Conservation (phyloP, 768 basidiomycete species). For the Suillus spraguei region DNA sequence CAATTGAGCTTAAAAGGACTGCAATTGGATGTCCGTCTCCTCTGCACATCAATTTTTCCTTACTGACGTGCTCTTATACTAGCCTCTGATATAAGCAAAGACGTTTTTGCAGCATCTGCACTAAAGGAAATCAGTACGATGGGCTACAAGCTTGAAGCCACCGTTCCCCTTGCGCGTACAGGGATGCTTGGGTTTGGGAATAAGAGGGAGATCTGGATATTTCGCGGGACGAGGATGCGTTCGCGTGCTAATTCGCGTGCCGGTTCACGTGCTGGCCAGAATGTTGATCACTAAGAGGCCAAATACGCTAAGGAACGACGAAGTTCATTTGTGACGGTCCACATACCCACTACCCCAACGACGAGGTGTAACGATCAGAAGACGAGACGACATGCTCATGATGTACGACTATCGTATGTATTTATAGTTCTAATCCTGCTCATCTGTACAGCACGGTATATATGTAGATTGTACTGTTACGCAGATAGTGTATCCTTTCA, state of each 20-base stretch:
- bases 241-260: conserved; percentile 32
- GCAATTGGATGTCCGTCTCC: conserved; percentile 34
- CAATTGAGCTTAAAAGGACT: conserved; percentile 55
- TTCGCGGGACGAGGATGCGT: conserved; percentile 45
- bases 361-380: background rate
- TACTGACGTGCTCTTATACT: conserved; percentile 10
- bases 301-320: background rate
- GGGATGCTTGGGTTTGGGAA: conserved; percentile 41
- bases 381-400: background rate
- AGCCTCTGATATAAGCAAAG: conserved; percentile 51
- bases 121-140: conserved; percentile 58
- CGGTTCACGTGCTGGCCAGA: conserved; percentile 12
- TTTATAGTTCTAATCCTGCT: conserved; percentile 7
- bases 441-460: background rate
- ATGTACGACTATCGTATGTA: conserved; percentile 6
- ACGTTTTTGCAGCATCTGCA: conserved; percentile 62
- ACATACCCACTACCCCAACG: background rate
- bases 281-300: background rate
- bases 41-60: background rate
- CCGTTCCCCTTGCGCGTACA: conserved; percentile 56
- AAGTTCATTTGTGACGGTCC: background rate
- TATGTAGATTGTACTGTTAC: background rate
- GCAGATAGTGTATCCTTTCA: background rate
- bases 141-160: conserved; percentile 66
- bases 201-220: conserved; percentile 66